phyloP scores from a whole-genome alignment of 2,329 filamentous ascomycete species.

The Aspergillus latus region DNA sequence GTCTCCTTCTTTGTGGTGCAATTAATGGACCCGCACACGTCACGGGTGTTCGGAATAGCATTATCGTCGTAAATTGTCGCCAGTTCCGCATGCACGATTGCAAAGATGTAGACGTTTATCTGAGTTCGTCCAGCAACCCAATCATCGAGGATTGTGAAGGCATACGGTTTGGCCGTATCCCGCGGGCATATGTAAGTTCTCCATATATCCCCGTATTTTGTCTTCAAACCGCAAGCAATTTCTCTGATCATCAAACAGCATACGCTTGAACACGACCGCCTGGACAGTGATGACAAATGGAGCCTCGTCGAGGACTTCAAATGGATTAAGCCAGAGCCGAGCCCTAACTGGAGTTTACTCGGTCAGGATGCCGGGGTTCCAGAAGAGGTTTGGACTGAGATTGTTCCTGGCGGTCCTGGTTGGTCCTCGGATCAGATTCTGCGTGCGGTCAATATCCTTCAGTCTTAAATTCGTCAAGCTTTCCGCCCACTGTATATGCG shows the following conservation, averaged over 20 bases:
- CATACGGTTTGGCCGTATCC: slow-evolving; percentile 77
- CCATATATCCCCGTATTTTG: not conserved
- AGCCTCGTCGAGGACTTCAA: slow-evolving; percentile 95
- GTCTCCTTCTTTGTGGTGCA: slow-evolving; percentile 73
- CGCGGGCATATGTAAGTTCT: slow-evolving; percentile 63
- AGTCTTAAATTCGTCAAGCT: not conserved
- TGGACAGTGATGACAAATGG: slow-evolving; percentile 66
- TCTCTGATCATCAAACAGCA: slow-evolving; percentile 16
- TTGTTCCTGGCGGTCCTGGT: slow-evolving; percentile 64
- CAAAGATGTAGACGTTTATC: slow-evolving; percentile 75
- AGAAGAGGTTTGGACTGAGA: slow-evolving; percentile 66
- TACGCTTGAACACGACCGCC: slow-evolving; percentile 33
- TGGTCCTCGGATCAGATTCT: slow-evolving; percentile 67
- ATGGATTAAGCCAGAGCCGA: slow-evolving; percentile 83
- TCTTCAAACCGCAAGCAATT: not conserved
- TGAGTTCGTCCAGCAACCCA: slow-evolving; percentile 77
- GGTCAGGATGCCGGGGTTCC: slow-evolving; percentile 59
- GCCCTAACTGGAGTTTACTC: slow-evolving; percentile 82
- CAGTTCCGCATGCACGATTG: slow-evolving; percentile 94
- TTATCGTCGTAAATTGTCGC: slow-evolving; percentile 76
- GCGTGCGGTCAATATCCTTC: slow-evolving; percentile 32
- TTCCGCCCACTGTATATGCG: not conserved
- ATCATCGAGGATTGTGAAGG: slow-evolving; percentile 87
- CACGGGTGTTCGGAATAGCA: slow-evolving; percentile 68
- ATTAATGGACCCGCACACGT: slow-evolving; percentile 81